Base-by-base conservation (phyloP, 345 rosid genomes). In the Eucalyptus brandiana region DNA sequence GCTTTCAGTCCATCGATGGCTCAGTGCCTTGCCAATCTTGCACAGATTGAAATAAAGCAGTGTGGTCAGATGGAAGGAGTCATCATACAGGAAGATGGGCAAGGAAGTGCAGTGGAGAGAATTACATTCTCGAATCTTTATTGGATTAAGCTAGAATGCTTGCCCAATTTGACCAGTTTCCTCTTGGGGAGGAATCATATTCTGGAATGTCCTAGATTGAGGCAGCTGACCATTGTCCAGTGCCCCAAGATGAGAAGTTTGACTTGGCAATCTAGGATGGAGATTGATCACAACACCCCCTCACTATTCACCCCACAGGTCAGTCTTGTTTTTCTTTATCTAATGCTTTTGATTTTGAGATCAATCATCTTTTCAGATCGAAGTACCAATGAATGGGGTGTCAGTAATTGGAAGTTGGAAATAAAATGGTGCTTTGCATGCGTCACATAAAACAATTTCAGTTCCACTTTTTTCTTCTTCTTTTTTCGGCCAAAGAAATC, bases 121-220 rank as follows among this genome's bases (percentile, higher is more conserved):
- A 28, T 28, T 60, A 26, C n/a, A 5, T 28, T 60, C 67, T 13
- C 4, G 8, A 28, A 6, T 5, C 67, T 60, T 0, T 0, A 3
- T 1, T 1, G 2, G 7, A 11, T 28, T 3, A 5, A 11, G 2
- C 16, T 60, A 6, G 16, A 60, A 12, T 28, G 67, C 16, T 60
- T 60, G 32, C 32, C 67, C 32, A 60, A 60, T 60, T 60, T 28
- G 67, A 60, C 32, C 13, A 28, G 4, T 28, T 60, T 60, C 32
- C 67, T 60, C 4, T 60, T 6, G 67, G 32, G 32, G 8, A 60
- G 6, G 32, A 12, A 28, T 60, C 32, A 28, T 28, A 12, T 7
- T 4, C 15, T 60, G 4, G 67, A 60, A 5, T 60, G 67, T 2
- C 67, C 15, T n/a, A 1, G 12, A 12, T 5, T 26, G 2, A 0